Base-by-base conservation (phyloP, 345 rosid species). In the Syzygium grande region DNA sequence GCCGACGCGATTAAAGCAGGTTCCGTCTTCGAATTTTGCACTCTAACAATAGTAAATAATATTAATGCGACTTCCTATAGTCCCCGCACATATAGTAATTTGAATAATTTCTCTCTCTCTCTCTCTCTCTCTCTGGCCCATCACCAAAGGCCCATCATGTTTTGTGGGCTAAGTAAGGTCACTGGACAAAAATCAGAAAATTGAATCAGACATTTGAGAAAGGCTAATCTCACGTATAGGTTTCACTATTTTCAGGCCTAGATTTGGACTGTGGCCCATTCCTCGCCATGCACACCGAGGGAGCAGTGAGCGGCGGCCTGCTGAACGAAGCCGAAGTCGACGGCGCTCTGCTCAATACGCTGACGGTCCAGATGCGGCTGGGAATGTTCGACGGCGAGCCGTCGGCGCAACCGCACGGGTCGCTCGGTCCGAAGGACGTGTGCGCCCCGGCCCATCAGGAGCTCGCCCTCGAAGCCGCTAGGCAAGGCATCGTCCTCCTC, bases 1-100 rank as follows among this genome's bases (percentile, higher is more conserved):
- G 99, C 99, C 22, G 95, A 93, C 43, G 95, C 99, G 77, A 94
- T 97, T 59, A 95, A 92, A 95, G 98, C 99, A 87, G 98, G 98
- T 89, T 49, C 22, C 19, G 34, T 10, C 21, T 34, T 38, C 16
- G 3, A 11, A 11, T 19, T 77, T 38, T 16, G 16, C 9, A 25
- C 34, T 51, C 21, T 52, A 15, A 11, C 34, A 25, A 23, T 9
- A 2, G 27, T 23, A 58, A 25, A 27, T 0, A 58, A 23, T 10
- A 25, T 25, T 25, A 0, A 58, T 4, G 29, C 65, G 9, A 58
- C 65, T 58, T 11, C 13, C 10, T 25, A 29, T 5, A 11, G 13
- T 58, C 15, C 65, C 65, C 22, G 22, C 29, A 11, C 63, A 2
- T 2, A 0, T 23, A 2, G 14, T 25, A 51, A 30, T 77, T n/a